Evolutionary conservation across 495 filamentous ascomycete genomes (phyloP), one percentile per base, ranked within the genome.

Genomic region (Ramalina peruviana): DNA sequence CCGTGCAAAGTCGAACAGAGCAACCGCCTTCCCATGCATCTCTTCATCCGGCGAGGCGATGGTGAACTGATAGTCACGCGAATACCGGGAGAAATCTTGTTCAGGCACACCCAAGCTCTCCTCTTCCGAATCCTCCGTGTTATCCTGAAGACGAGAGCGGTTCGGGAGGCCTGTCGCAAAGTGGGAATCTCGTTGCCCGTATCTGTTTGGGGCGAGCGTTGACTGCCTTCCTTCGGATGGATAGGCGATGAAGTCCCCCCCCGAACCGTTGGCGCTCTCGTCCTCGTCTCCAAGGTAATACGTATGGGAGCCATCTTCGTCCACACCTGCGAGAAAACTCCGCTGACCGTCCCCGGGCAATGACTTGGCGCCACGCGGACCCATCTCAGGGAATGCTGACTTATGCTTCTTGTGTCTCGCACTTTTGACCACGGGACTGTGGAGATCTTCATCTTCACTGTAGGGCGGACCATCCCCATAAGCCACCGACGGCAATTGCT

Each of bases 1-100:
- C 23, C 88, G 78, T 46, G 80, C 79, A 63, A 98, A 98, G 63
- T 95, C 87, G 60, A 93, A 98, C 12, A 98, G 72, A 5, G 92
- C 93, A 20, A 98, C 86, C 36, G 90, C 90, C 60, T 94, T 94
- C 39, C 90, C 90, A 61, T 94, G 87, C 86, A 95, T 94, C 62
- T 95, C 89, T 65, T 97, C 90, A 58, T 95, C 90, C 7, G 90
- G 88, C 21, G 86, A 93, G 19, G 86, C 88, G 52, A 97, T 94
- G 5, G 87, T 90, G 59, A 97, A 94, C 57, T 92, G 85, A 64
- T 94, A 95, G 58, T 94, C 86, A 46, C 82, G 78, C 25, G 86
- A 88, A 58, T 86, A 93, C 54, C 86, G 72, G 33, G 83, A 83
- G 49, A 80, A 72, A 41, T 53, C 69, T 60, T 6, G 75, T 69